Evolutionary conservation across 352 stramenopile species (phyloP).

Genomic region (Phytophthora constricta): DNA sequence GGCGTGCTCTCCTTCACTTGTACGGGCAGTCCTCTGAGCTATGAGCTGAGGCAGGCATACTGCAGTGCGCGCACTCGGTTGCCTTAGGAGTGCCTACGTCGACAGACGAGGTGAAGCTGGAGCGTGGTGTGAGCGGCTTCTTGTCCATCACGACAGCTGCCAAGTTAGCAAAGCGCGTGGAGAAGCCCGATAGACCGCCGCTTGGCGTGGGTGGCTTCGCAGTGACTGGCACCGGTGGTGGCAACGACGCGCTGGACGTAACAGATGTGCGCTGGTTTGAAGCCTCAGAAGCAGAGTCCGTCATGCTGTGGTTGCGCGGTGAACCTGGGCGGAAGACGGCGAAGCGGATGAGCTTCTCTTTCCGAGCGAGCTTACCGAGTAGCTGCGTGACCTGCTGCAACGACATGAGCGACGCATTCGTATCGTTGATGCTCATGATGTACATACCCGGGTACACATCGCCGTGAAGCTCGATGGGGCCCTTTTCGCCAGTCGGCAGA

Average conservation of each 20-base stretch:
- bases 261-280: slow-evolving; percentile 48
- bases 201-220: slow-evolving; percentile 44
- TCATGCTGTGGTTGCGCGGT: slow-evolving; percentile 46
- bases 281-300: slow-evolving; percentile 53
- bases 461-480: slow-evolving; percentile 68
- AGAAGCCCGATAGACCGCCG: slow-evolving; percentile 44
- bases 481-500: slow-evolving; percentile 60
- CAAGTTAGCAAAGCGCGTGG: slow-evolving; percentile 68
- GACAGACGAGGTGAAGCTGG: slow-evolving; percentile 27
- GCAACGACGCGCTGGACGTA: slow-evolving; percentile 42
- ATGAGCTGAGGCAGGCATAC: slow-evolving; percentile 51
- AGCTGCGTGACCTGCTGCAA: slow-evolving; percentile 73
- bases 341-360: slow-evolving; percentile 85
- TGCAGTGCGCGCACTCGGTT: slow-evolving; percentile 53
- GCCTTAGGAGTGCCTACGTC: slow-evolving; percentile 36
- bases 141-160: slow-evolving; percentile 61
- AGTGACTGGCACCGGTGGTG: slow-evolving; percentile 42
- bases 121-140: slow-evolving; percentile 43
- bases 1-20: slow-evolving; percentile 29
- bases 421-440: slow-evolving; percentile 89
- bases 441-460: slow-evolving; percentile 82
- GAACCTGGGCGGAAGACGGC: slow-evolving; percentile 70
- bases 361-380: slow-evolving; percentile 73
- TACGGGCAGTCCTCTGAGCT: slow-evolving; percentile 62
- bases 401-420: slow-evolving; percentile 85